phyloP scores from a whole-genome alignment of 306 rosid species.

The Medicago truncatula region DNA sequence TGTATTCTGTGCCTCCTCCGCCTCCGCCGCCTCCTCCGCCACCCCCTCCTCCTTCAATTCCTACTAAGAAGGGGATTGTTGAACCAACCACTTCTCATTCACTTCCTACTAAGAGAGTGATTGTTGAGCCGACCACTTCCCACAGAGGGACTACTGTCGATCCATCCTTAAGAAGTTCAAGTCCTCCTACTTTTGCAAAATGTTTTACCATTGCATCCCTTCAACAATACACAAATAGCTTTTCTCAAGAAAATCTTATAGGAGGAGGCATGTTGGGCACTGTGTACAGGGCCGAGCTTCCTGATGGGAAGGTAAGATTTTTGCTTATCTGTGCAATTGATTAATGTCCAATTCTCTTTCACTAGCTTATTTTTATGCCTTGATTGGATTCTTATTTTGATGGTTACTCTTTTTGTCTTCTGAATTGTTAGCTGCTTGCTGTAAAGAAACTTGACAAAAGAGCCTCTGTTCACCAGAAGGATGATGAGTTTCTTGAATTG shows the following conservation, averaged over 20 bases:
- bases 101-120: slow-evolving; percentile 60
- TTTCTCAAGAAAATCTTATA: slow-evolving; percentile 82
- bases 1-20: slow-evolving; percentile 63
- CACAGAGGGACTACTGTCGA: slow-evolving; percentile 47
- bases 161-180: slow-evolving; percentile 52
- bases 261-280: slow-evolving; percentile 93
- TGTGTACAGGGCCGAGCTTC: slow-evolving; percentile 92
- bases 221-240: slow-evolving; percentile 95
- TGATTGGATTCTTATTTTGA: slow-evolving; percentile 39
- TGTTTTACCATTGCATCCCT: slow-evolving; percentile 85
- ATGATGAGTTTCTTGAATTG: slow-evolving; percentile 83
- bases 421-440: slow-evolving; percentile 78
- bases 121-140: slow-evolving; percentile 59
- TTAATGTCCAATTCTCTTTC: background rate
- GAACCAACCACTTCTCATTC: slow-evolving; percentile 48
- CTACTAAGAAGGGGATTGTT: background rate
- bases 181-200: slow-evolving; percentile 61
- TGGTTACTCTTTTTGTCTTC: slow-evolving; percentile 33
- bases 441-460: slow-evolving; percentile 85
- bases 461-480: slow-evolving; percentile 70
- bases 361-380: slow-evolving; percentile 25
- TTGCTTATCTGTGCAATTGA: background rate
- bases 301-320: slow-evolving; percentile 82
- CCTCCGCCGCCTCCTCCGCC: slow-evolving; percentile 33
- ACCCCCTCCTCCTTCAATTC: slow-evolving; percentile 47